Percentiles rank a stretch among this genome's conserved stretches.
phyloP scores from a whole-genome alignment of 768 basidiomycete species.

The Botryobasidium botryosum region DNA sequence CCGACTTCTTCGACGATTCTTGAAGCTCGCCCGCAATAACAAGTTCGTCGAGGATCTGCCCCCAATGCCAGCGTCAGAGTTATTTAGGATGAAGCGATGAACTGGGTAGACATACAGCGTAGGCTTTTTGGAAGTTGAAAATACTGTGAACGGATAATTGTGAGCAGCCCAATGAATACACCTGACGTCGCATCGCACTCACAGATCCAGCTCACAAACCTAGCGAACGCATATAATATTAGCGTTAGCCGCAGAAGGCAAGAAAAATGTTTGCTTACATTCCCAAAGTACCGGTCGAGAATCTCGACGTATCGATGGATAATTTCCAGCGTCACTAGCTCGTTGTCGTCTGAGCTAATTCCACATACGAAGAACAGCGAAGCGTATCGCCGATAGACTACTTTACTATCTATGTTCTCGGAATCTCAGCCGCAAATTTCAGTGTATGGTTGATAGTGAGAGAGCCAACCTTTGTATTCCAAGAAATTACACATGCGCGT shows the following conservation, averaged over 20 bases:
- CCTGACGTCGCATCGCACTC: conserved; percentile 15
- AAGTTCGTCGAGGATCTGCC: conserved; percentile 68
- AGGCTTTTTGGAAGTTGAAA: conserved; percentile 96
- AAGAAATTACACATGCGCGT: conserved; percentile 92
- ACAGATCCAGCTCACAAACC: conserved; percentile 77
- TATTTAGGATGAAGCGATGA: not conserved
- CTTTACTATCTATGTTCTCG: conserved; percentile 24
- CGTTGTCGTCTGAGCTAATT: conserved; percentile 28
- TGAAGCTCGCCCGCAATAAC: conserved; percentile 88
- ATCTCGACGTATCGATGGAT: conserved; percentile 30
- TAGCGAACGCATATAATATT: conserved; percentile 8
- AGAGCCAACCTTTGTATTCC: conserved; percentile 71
- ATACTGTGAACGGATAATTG: conserved; percentile 34
- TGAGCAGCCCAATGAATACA: not conserved
- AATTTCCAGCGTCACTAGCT: conserved; percentile 30
- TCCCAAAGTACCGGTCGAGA: conserved; percentile 48
- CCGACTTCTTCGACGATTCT: conserved; percentile 68
- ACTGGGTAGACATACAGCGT: conserved; percentile 32
- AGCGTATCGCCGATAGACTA: conserved; percentile 32
- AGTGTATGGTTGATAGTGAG: not conserved
- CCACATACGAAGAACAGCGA: conserved; percentile 31
- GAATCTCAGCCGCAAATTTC: not conserved
- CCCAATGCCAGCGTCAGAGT: not conserved
- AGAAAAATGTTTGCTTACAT: conserved; percentile 33
- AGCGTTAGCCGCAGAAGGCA: conserved; percentile 1